Conservation (phyloP, 805 yeast genomes). For the Komagataella phaffii region DNA sequence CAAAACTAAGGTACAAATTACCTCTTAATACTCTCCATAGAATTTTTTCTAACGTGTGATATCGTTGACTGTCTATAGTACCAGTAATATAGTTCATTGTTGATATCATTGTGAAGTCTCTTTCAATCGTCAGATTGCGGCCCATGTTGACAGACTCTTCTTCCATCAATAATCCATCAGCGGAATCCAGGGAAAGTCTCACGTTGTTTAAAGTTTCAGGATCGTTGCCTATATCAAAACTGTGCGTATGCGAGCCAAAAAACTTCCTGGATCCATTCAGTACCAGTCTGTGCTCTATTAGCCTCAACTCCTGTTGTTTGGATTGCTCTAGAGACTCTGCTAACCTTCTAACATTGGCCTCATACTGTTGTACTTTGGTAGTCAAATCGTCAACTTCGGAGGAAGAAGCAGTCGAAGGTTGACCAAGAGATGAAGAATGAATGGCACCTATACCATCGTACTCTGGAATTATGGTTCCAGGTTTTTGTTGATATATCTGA, state of each 20-base stretch:
- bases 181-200: slow-evolving; percentile 13
- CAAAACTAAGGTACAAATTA: slow-evolving; percentile 68
- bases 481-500: slow-evolving; percentile 31
- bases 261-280: slow-evolving; percentile 20
- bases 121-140: slow-evolving; percentile 6
- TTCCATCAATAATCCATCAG: slow-evolving; percentile 12
- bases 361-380: slow-evolving; percentile 46
- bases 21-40: slow-evolving; percentile 92
- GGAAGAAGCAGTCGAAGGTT: slow-evolving; percentile 17
- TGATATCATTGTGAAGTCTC: slow-evolving; percentile 20
- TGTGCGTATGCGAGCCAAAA: slow-evolving; percentile 17
- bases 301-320: slow-evolving; percentile 36
- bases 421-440: background rate
- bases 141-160: slow-evolving; percentile 12
- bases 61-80: slow-evolving; percentile 59
- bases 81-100: slow-evolving; percentile 54
- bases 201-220: slow-evolving; percentile 13
- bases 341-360: slow-evolving; percentile 58
- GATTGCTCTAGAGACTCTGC: slow-evolving; percentile 55
- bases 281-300: slow-evolving; percentile 62
- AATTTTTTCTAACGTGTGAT: slow-evolving; percentile 64
- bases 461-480: background rate
- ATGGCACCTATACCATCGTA: slow-evolving; percentile 2
- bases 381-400: slow-evolving; percentile 64
- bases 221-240: slow-evolving; percentile 16